Evolutionary conservation across 306 rosid species (phyloP), one percentile per base, ranked within the genome.

Genomic region (Dalbergia cochinchinensis): DNA sequence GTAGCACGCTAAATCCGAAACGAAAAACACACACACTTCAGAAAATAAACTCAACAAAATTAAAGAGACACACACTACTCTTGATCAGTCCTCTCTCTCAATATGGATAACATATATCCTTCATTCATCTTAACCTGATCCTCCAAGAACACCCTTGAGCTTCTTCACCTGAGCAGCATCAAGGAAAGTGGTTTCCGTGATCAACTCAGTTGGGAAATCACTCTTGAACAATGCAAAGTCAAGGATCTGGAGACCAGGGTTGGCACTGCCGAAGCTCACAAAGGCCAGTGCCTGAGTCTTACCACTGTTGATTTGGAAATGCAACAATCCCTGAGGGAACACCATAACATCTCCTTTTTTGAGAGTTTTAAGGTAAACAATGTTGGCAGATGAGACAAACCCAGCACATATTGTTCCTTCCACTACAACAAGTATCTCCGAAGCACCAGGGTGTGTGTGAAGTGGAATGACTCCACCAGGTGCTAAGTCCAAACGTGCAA

Each of bases 91-190:
- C 15, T 15, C 63, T 20, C 66, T 19, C 47, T 58, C 8, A 11
- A 5, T 7, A 12, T 66, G 19, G 9, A 5, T 14, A 14, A 13
- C 5, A 14, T 26, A 59, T 50, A 4, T 59, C 65, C 75, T 19
- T 11, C 12, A 48, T 11, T 18, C 5, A 65, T 81, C 26, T 39
- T 79, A 93, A 73, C 83, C 83, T 44, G 80, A 83, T 0, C 99
- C 97, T 35, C 97, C 99, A 77, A 94, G 91, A 85, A 88, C 97
- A 60, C 85, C 90, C 89, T 94, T 94, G 26, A 94, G 94, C 88
- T 90, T 94, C 89, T 91, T 89, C 5, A 94, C 80, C 65, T 73
- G 81, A 66, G 79, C 92, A 6, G 50, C 76, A 41, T 90, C 92
- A 37, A 92, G 87, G 80, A 94, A 94, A 39, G 97, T 88, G 19